Percentiles rank a stretch among this genome's conserved stretches.
phyloP scores from a whole-genome alignment of 441 rosid genomes.

The Macaranga tanarius region DNA sequence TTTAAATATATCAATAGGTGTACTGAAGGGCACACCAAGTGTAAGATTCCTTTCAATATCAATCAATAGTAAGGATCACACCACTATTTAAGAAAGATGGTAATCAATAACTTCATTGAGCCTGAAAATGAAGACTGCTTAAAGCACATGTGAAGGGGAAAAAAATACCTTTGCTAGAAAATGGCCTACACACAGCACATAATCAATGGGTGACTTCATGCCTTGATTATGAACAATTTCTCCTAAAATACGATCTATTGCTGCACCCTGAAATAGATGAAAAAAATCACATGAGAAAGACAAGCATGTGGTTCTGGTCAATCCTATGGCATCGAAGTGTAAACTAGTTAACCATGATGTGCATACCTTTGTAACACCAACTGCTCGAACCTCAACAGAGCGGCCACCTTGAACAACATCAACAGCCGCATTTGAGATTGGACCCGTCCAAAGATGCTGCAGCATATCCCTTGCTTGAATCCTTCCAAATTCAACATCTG shows the following conservation, averaged over 20 bases:
- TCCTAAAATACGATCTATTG: constrained; percentile 72
- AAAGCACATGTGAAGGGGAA: constrained; percentile 1
- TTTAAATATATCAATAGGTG: background rate
- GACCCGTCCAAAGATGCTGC: constrained; percentile 91
- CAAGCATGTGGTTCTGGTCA: constrained; percentile 1
- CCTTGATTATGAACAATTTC: constrained; percentile 67
- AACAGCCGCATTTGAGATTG: constrained; percentile 78
- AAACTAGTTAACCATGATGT: background rate
- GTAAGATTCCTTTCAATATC: background rate
- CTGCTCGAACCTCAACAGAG: constrained; percentile 79
- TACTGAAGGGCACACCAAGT: background rate
- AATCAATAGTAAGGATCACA: background rate
- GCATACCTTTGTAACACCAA: constrained; percentile 71
- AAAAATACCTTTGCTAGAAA: constrained; percentile 56
- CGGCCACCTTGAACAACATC: constrained; percentile 81
- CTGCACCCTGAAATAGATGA: constrained; percentile 59
- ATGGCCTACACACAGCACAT: constrained; percentile 74
- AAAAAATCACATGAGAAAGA: constrained; percentile 8
- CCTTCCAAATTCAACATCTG: constrained; percentile 78
- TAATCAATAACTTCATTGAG: background rate
- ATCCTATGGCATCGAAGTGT: background rate
- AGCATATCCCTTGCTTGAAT: constrained; percentile 80
- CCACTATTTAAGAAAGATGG: background rate
- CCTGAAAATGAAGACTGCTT: background rate
- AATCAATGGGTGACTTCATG: constrained; percentile 68